Evolutionary conservation across 805 yeast species (phyloP).

Genomic region (Wickerhamomyces strasburgensis): DNA sequence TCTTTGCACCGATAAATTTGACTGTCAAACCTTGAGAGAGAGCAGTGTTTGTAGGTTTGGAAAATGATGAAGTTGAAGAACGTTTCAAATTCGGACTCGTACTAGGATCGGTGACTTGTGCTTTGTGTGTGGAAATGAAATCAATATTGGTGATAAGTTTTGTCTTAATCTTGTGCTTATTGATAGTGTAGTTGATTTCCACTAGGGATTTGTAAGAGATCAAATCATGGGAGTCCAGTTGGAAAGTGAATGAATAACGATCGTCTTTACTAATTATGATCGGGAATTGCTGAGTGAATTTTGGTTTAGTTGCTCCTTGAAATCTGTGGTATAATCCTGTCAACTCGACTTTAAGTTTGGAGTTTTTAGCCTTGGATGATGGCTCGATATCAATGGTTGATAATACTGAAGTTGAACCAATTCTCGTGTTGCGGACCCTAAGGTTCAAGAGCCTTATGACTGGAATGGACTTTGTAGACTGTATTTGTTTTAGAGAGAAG

Average conservation of each 20-base stretch:
- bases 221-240: conserved; percentile 18
- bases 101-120: not conserved
- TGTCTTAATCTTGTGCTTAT: conserved; percentile 18
- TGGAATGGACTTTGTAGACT: conserved; percentile 18
- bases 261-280: conserved; percentile 23
- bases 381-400: conserved; percentile 45
- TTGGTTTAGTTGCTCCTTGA: conserved; percentile 20
- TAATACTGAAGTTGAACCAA: conserved; percentile 43
- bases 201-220: conserved; percentile 19
- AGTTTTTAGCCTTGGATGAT: conserved; percentile 34
- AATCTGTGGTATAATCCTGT: conserved; percentile 16
- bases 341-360: conserved; percentile 13
- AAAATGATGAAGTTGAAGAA: conserved; percentile 5
- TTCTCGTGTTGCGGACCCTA: conserved; percentile 41
- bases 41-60: conserved; percentile 1
- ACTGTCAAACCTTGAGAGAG: conserved; percentile 36
- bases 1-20: conserved; percentile 58
- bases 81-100: conserved; percentile 1
- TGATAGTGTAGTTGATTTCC: conserved; percentile 27
- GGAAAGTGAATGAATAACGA: conserved; percentile 24
- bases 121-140: conserved; percentile 7
- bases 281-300: conserved; percentile 22
- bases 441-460: conserved; percentile 38
- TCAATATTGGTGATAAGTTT: conserved; percentile 17
- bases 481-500: not conserved